Evolutionary conservation across 192 early-diverging fungal genomes (phyloP), one percentile per base, ranked within the genome.

Genomic region (Jimgerdemannia lactiflua): DNA sequence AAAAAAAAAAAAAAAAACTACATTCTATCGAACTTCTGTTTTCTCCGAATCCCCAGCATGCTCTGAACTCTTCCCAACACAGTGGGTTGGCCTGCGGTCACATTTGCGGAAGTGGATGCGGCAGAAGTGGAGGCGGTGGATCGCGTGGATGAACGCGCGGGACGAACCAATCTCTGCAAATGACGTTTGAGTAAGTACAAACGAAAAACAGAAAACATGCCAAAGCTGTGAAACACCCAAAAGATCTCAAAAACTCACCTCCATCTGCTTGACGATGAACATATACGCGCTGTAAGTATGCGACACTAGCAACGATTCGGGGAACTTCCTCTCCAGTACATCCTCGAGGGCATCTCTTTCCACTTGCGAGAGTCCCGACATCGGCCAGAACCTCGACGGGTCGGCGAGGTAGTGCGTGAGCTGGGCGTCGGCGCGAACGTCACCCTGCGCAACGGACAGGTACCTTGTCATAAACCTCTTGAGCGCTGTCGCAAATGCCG

Each of bases 381-480:
- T 39, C 63, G n/a, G 72, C 43, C 10, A 17, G 39, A 43, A 44
- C 66, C 40, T 77, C 71, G 3, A 4, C 41, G 19, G 72, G 29
- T 72, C 72, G 72, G n/a, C 18, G 4, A 43, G 17, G 29, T 39
- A 77, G n/a, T 44, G 8, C 20, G 20, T 49, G n/a, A 39, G 43
- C 20, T 17, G 66, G 6, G 49, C 14, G 49, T 59, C 49, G 49
- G 49, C 49, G 49, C 49, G 49, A 14, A 59, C 72, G 9, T 74
- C 63, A 43, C 42, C 42, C 43, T 7, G 29, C 44, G 67, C 65
- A 3, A 42, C 39, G 18, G 72, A 43, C 20, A 77, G 67, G 4
- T 67, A 29, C 54, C 75, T 73, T 43, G 20, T 39, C 64, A 67
- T 73, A 73, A 77, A 77, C 67, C 75, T 17, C 69, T 77, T 77